Evolutionary conservation across 371 early-diverging fungal genomes (phyloP), one percentile per base, ranked within the genome.

Genomic region (Circinella minor): DNA sequence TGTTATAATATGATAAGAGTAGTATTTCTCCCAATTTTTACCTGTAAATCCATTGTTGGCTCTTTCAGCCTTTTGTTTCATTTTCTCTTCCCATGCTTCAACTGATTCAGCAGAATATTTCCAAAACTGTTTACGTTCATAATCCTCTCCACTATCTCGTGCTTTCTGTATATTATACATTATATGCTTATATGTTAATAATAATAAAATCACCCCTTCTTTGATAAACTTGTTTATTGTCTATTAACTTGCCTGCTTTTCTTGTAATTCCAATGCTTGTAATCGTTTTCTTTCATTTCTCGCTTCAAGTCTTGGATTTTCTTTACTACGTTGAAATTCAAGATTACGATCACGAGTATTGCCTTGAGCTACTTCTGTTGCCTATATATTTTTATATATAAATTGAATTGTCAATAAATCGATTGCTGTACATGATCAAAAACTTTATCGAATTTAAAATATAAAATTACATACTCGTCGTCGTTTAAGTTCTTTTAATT

Each of bases 91-190:
- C 92, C 95, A 98, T 46, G 83, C 81, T 67, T 95, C 95, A 0
- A 95, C 96, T 11, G 88, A 88, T 75, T 98, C 96, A 4, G 90
- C 93, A 49, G 95, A 92, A 71, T 95, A 97, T 38, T 88, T 86
- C 92, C 93, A 89, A 66, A 89, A 91, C 70, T 91, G 86, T 8
- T 87, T 82, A 39, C 98, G 86, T 74, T 95, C 95, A 73, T 90
- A 94, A 74, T 97, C 95, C 37, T 86, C 84, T 5, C 95, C 96
- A 13, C 77, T 81, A 36, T 92, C 91, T 74, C 84, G 76, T n/a
- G 86, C 86, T 65, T 90, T 84, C 66, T 89, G 81, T 37, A 81
- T 3, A 65, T 18, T 34, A 69, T 20, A 27, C 2, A 61, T 51
- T 13, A 14, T 17, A 27, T 18, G 37, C 11, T 4, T 65, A 27